Conservation (phyloP, 2,329 filamentous ascomycete species). For the Tricladium varicosporioides region DNA sequence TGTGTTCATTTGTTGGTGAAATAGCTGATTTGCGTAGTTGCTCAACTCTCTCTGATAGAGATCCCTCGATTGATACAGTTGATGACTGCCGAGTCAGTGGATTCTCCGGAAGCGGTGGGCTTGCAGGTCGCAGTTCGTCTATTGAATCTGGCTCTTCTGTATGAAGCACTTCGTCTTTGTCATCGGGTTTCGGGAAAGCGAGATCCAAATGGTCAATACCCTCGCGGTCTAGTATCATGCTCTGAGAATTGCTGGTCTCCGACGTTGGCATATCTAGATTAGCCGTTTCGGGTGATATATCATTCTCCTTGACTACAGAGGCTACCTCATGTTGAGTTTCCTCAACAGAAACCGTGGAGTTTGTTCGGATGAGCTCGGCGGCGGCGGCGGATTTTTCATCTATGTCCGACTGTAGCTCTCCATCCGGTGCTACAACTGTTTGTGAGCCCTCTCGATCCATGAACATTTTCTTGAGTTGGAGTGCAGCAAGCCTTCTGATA, state of each 20-base stretch:
- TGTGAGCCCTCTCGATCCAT: constrained; percentile 78
- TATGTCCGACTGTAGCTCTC: constrained; percentile 50
- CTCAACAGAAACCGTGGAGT: constrained; percentile 51
- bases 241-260: constrained; percentile 11
- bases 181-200: constrained; percentile 39
- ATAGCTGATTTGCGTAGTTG: constrained; percentile 25
- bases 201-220: constrained; percentile 62
- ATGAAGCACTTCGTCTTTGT: constrained; percentile 6
- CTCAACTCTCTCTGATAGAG: constrained; percentile 32
- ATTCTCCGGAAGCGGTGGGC: constrained; percentile 9
- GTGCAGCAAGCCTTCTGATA: constrained; percentile 83
- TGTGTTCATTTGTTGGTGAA: constrained; percentile 13
- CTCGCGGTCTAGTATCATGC: constrained; percentile 45
- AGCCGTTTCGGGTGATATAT: constrained; percentile 1
- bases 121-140: constrained; percentile 7
- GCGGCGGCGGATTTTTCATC: constrained; percentile 41
- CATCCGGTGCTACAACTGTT: constrained; percentile 67
- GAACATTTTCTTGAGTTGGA: constrained; percentile 94
- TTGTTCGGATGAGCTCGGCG: constrained; percentile 24
- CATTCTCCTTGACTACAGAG: constrained; percentile 60
- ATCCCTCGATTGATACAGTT: constrained; percentile 20
- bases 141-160: constrained; percentile 14
- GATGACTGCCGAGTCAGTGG: constrained; percentile 2
- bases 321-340: constrained; percentile 62
- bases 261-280: background rate